A percentile compares a stretch with the other conserved stretches of the same genome.
Conservation (phyloP, 495 filamentous ascomycete species). For the Cercophora newfieldiana region DNA sequence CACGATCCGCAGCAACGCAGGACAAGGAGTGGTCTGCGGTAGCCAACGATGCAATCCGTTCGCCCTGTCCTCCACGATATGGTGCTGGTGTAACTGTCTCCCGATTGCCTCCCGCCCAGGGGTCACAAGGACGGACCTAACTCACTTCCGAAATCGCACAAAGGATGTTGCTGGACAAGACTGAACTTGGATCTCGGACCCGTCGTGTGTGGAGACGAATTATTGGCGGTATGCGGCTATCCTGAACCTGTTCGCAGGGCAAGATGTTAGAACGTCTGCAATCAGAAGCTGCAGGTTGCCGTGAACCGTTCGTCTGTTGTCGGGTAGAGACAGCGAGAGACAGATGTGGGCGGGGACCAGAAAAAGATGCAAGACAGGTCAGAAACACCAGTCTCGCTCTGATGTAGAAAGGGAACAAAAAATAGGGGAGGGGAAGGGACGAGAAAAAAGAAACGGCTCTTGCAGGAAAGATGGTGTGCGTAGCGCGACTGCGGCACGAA, state of each 20-base stretch:
- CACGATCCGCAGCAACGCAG: neutral
- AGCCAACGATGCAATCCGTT: neutral
- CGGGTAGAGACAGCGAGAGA: constrained; percentile 21
- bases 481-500: constrained; percentile 15
- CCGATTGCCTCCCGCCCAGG: neutral
- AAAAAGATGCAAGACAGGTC: constrained; percentile 29
- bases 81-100: neutral
- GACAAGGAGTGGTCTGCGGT: neutral
- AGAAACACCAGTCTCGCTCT: constrained; percentile 28
- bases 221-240: constrained; percentile 48
- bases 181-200: constrained; percentile 24
- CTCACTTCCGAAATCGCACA: constrained; percentile 18
- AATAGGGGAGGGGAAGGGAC: constrained; percentile 10
- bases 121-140: constrained; percentile 11
- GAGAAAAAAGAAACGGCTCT: constrained; percentile 10
- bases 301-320: constrained; percentile 37
- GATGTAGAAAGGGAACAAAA: constrained; percentile 12
- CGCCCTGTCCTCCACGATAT: neutral
- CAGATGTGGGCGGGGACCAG: constrained; percentile 16
- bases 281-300: constrained; percentile 42
- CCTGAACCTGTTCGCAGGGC: constrained; percentile 53
- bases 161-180: constrained; percentile 14
- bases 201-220: constrained; percentile 25
- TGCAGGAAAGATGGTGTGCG: constrained; percentile 1
- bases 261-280: constrained; percentile 41